Conservation (phyloP, 345 rosid genomes). For the Diplotaxis tenuifolia region DNA sequence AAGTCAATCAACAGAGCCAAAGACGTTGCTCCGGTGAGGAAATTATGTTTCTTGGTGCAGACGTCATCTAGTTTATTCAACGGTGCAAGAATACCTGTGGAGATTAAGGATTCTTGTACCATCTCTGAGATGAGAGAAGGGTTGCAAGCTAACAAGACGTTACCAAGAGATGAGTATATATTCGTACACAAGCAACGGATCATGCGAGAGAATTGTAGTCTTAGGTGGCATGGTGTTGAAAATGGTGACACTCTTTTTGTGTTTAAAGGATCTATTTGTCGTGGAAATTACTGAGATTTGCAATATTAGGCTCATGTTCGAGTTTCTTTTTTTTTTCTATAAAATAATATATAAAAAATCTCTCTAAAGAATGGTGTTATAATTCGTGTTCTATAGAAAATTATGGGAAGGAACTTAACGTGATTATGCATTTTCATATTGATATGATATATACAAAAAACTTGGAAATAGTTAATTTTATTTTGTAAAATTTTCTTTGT, state of each 20-base stretch:
- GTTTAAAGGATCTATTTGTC: conserved; percentile 65
- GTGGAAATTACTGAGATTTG: conserved; percentile 14
- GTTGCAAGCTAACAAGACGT: conserved; percentile 46
- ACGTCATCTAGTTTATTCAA: conserved; percentile 71
- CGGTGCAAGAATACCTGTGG: conserved; percentile 63
- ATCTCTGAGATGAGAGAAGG: conserved; percentile 54
- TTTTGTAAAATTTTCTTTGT: no score
- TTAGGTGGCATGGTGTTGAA: conserved; percentile 79
- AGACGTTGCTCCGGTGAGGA: conserved; percentile 46
- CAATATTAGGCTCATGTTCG: not conserved
- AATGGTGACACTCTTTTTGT: conserved; percentile 68
- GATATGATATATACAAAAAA: no score
- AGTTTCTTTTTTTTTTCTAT: not conserved
- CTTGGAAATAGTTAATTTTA: no score
- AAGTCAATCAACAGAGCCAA: conserved; percentile 42
- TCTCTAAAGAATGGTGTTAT: not conserved
- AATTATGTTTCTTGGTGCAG: conserved; percentile 54
- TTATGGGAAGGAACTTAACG: no score
- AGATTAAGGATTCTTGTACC: conserved; percentile 58
- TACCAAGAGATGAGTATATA: conserved; percentile 71
- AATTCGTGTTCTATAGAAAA: no score
- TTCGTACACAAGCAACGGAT: conserved; percentile 85
- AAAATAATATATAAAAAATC: not conserved
- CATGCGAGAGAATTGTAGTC: conserved; percentile 69
- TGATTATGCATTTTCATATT: no score